Conservation (phyloP, 1,139 yeast species). For the Arxiozyma bovina region DNA sequence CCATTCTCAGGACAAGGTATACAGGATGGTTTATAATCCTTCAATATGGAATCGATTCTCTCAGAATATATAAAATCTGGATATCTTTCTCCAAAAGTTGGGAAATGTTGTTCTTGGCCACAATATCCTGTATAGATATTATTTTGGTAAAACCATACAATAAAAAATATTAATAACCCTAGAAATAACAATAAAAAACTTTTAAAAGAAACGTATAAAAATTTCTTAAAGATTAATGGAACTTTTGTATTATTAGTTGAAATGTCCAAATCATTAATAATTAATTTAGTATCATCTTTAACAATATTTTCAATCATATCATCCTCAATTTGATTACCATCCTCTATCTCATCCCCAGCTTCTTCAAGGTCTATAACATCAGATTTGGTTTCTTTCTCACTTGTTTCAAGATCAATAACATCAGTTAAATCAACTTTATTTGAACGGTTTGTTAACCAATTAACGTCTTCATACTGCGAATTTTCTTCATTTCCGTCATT, state of each 20-base stretch:
- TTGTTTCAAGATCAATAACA: neutral
- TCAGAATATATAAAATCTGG: slow-evolving; percentile 12
- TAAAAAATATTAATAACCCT: slow-evolving; percentile 25
- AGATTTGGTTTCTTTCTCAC: neutral
- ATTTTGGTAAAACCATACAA: slow-evolving; percentile 58
- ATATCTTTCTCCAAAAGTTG: slow-evolving; percentile 16
- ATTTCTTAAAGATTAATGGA: neutral
- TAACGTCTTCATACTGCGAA: neutral
- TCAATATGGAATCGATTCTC: slow-evolving; percentile 16
- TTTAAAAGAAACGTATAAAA: neutral
- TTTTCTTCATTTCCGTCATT: neutral
- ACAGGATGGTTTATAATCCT: slow-evolving; percentile 49
- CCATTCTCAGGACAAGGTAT: slow-evolving; percentile 77
- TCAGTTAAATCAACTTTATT: neutral
- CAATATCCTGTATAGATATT: slow-evolving; percentile 56
- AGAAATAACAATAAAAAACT: slow-evolving; percentile 10
- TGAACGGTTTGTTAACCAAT: neutral
- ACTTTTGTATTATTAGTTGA: neutral
- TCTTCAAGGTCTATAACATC: slow-evolving; percentile 3
- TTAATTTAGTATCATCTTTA: neutral
- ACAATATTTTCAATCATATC: neutral
- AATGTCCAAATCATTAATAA: neutral
- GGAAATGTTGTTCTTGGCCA: slow-evolving; percentile 42
- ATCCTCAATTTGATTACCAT: neutral
- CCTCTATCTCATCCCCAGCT: slow-evolving; percentile 11